Base-by-base conservation (phyloP, 208 protist genomes). In the Wallacemonas sp. region DNA sequence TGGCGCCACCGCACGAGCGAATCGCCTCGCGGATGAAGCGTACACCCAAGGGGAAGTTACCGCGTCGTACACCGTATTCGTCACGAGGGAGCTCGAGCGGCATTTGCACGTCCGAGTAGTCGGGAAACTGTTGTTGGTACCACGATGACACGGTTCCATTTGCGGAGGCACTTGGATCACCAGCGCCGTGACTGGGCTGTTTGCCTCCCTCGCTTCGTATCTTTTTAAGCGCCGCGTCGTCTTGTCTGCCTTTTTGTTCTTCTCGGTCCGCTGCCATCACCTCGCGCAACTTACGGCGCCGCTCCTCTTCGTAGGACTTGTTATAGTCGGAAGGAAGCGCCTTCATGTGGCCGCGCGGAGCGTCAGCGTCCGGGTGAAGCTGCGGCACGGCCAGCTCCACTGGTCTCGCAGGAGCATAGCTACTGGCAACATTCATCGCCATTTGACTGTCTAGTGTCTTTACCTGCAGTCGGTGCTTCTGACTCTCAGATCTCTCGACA, bases 11-110 rank as follows among this genome's bases (percentile, higher is more conserved):
- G 59, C 90, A 94, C 33, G 82, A 73, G 17, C 75, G 74, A 34
- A 97, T 79, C 1, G 88, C 93, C 36, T 94, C 79, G 15, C 85
- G 82, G n/a, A 97, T 79, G 53, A 97, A 97, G 28, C 86, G 88
- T 31, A 97, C 93, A 47, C 93, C 93, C 24, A 89, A 66, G 1
- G 89, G 88, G 49, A 93, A 97, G 76, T 95, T 96, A 27, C 86
- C 90, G 6, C 84, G 77, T 66, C 90, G 84, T 24, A 97, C 93
- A 28, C 90, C 93, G 64, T 85, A 88, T 67, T 97, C 90, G 56
- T 97, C 93, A 31, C 93, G 84, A 0, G 93, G 93, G n/a, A 96
- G 71, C 47, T 94, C 89, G 21, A 82, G 39, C 2, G 93, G 93
- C 88, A 97, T 93, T 19, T 81, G 68, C 19, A 97, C 77, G 61